phyloP scores from a whole-genome alignment of 2,329 filamentous ascomycete genomes.

The Fusarium tuaranense region DNA sequence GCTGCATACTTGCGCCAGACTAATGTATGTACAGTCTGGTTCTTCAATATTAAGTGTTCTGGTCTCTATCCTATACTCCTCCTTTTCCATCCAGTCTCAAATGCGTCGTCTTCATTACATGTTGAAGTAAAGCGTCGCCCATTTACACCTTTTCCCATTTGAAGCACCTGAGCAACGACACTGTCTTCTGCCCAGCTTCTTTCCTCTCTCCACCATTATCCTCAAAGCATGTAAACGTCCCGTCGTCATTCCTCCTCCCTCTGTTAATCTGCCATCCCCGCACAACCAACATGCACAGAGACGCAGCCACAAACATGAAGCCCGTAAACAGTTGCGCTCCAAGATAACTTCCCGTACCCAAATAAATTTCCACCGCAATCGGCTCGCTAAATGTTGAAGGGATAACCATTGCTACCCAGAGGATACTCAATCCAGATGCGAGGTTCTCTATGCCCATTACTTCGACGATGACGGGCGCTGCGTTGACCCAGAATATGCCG shows the following conservation, averaged over 20 bases:
- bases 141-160: background rate
- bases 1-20: background rate
- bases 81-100: background rate
- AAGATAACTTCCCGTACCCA: constrained; percentile 19
- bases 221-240: background rate
- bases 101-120: no score
- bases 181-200: background rate
- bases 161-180: background rate
- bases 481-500: constrained; percentile 25
- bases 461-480: constrained; percentile 17
- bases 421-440: constrained; percentile 16
- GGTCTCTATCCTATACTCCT: background rate
- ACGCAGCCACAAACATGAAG: constrained; percentile 11
- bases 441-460: constrained; percentile 16
- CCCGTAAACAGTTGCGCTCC: constrained; percentile 30
- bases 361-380: constrained; percentile 19
- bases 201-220: background rate
- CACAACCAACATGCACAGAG: background rate
- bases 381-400: constrained; percentile 27
- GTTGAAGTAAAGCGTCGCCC: background rate
- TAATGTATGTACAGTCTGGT: background rate
- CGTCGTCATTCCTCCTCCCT: background rate
- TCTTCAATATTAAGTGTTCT: background rate
- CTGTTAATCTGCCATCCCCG: background rate
- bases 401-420: constrained; percentile 21